Base-by-base conservation (phyloP, 352 stramenopile species). In the Phytophthora cactorum region DNA sequence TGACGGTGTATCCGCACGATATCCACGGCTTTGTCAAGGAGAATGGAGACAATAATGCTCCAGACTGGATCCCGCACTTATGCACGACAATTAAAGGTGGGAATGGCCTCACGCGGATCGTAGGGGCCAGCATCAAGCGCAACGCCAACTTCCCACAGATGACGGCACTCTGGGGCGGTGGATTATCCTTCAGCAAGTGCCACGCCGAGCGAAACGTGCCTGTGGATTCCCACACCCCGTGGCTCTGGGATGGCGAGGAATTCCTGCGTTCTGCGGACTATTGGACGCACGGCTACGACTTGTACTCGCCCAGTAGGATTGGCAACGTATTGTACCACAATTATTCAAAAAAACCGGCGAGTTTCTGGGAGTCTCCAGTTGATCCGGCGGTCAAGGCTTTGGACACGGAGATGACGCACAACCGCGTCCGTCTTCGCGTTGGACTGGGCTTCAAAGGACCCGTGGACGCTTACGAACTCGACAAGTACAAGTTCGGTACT, bases 1-100 rank as follows among this genome's bases (percentile, higher is more conserved):
- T 95, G 34, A 80, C 84, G 10, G 92, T 84, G 15, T 95, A 95
- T 49, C 55, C 91, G 49, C 86, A 94, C 64, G 81, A 94, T 55
- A 85, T 90, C 47, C 79, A 94, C 70, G 76, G 91, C 66, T 92
- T 90, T 75, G 77, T 92, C 59, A 72, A 79, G 52, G 70, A 82
- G 50, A 91, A 91, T 52, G 86, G 84, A 15, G 79, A 91, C 72
- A 91, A 93, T 72, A 89, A 81, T 36, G 57, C 64, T 17, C 80
- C 80, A 2, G 72, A 78, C 17, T 91, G 77, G 70, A 72, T 91
- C 1, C 86, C 83, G 27, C 86, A 93, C 52, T 63, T 92, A 29
- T 92, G 86, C 62, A 90, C 84, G 32, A 92, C 83, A 1, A 80
- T 83, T 22, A 82, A 82, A 34, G 83, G 83, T 10, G 66, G 72